Conservation (phyloP, 306 rosid genomes). For the Glycine soja region DNA sequence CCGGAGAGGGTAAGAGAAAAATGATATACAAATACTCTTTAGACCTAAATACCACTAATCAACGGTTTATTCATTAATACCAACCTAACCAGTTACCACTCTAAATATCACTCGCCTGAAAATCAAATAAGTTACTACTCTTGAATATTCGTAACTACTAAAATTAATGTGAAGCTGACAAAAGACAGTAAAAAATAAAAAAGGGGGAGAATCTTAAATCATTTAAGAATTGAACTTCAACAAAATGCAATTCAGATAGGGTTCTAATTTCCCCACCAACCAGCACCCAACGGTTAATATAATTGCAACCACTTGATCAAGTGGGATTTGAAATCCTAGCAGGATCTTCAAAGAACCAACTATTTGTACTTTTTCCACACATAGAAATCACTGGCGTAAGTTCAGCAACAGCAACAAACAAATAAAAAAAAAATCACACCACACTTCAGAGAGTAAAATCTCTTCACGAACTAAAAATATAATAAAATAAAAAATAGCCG, state of each 20-base stretch:
- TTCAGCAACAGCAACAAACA: background rate
- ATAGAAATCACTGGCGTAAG: background rate
- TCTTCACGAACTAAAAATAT: background rate
- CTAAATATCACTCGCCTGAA: background rate
- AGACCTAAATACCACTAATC: background rate
- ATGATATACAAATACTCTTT: background rate
- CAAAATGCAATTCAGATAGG: constrained; percentile 23
- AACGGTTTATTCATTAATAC: constrained; percentile 17
- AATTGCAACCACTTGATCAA: constrained; percentile 16
- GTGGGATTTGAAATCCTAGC: constrained; percentile 8
- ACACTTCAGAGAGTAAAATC: constrained; percentile 6
- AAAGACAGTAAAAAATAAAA: background rate
- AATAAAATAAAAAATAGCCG: background rate
- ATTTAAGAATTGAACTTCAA: background rate
- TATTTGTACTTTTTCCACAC: background rate
- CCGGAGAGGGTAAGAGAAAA: background rate
- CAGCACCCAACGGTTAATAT: background rate
- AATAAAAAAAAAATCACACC: background rate
- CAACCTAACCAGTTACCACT: constrained; percentile 34
- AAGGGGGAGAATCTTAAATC: background rate
- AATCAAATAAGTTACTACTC: constrained; percentile 19
- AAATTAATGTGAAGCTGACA: constrained; percentile 1
- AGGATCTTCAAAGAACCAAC: background rate
- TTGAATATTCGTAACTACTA: too few species aligned
- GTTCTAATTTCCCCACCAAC: constrained; percentile 28